These are phyloP conservation scores for Cladosporium halotolerans DNA, from an alignment of 2,329 filamentous ascomycete genomes.

Conservation along the genomic window DNA sequence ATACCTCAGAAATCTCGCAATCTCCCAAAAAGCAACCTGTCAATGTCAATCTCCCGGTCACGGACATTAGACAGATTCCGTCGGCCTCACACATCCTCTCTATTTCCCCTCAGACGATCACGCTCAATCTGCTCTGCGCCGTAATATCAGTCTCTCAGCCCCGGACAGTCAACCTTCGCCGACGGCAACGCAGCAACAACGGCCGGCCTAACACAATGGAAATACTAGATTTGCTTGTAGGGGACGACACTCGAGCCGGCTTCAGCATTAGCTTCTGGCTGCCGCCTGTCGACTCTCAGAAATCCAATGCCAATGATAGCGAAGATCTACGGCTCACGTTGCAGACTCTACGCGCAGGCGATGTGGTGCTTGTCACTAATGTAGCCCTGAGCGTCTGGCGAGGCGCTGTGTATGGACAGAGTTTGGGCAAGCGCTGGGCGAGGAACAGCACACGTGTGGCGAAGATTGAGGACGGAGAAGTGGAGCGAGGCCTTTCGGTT, in stretches of 20 bases:
- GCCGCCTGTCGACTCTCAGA: slow-evolving; percentile 32
- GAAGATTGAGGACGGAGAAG: slow-evolving; percentile 8
- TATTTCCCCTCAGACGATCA: slow-evolving; percentile 73
- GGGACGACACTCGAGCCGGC: slow-evolving; percentile 75
- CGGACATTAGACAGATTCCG: slow-evolving; percentile 64
- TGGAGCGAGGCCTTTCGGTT: slow-evolving; percentile 51
- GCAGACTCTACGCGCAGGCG: slow-evolving; percentile 55
- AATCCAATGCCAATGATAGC: slow-evolving; percentile 22
- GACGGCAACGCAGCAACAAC: slow-evolving; percentile 36
- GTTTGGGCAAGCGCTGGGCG: slow-evolving; percentile 64
- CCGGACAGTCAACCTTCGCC: slow-evolving; percentile 61
- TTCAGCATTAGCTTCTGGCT: slow-evolving; percentile 87
- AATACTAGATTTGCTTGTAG: slow-evolving; percentile 71
- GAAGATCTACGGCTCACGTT: slow-evolving; percentile 36
- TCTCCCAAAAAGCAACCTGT: neutral
- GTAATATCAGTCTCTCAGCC: slow-evolving; percentile 66
- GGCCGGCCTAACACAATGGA: slow-evolving; percentile 43
- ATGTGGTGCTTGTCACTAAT: slow-evolving; percentile 73
- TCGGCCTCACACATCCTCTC: slow-evolving; percentile 57
- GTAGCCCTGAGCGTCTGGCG: slow-evolving; percentile 71
- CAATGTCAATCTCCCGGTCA: slow-evolving; percentile 38
- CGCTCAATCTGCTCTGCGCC: slow-evolving; percentile 73
- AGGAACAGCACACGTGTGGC: slow-evolving; percentile 50
- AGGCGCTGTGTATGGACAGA: slow-evolving; percentile 77
- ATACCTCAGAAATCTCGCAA: slow-evolving; percentile 14